Evolutionary conservation across 495 filamentous ascomycete species (phyloP), one percentile per base, ranked within the genome.

Genomic region (Tuber magnatum): DNA sequence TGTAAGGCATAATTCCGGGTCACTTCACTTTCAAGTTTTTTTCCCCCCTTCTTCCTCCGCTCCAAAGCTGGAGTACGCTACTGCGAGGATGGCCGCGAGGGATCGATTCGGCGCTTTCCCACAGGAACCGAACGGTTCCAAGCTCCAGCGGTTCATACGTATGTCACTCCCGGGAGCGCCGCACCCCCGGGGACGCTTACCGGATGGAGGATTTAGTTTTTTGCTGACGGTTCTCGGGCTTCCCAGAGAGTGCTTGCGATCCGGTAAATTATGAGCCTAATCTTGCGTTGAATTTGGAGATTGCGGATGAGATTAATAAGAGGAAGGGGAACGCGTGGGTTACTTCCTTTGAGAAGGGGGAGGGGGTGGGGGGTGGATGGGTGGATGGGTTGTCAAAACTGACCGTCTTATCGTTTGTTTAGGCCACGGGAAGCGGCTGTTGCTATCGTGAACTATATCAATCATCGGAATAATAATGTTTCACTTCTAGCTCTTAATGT

Each of bases 191-290:
- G 22, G 28, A 40, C 71, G 41, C 69, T 38, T 78, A 48, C 24
- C 32, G 20, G 51, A 68, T 73, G 39, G 68, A 72, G 71, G 69
- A 46, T 42, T 24, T 44, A 65, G 56, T 40, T 78, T 65, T 28
- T 76, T 73, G 71, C 43, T 71, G 69, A 56, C 39, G 71, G 75
- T 73, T 72, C 79, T 70, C 70, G 3, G 71, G n/a, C 8, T 51
- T 76, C 56, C 22, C 71, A 92, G 91, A 94, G 80, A 92, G 92
- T 85, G 95, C 95, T 80, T 97, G 95, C 85, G 94, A 94, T 82
- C 92, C 95, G 56, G 91, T 93, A 78, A 98, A 97, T 85, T 97
- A 92, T 86, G 96, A 98, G 85, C 94, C 95, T 74, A 97, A 98
- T 83, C 90, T 99, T 72, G 96, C 94, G 71, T 87, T 98, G 75